Base-by-base conservation (phyloP, 2,329 filamentous ascomycete species). In the Sclerotinia trifoliorum region DNA sequence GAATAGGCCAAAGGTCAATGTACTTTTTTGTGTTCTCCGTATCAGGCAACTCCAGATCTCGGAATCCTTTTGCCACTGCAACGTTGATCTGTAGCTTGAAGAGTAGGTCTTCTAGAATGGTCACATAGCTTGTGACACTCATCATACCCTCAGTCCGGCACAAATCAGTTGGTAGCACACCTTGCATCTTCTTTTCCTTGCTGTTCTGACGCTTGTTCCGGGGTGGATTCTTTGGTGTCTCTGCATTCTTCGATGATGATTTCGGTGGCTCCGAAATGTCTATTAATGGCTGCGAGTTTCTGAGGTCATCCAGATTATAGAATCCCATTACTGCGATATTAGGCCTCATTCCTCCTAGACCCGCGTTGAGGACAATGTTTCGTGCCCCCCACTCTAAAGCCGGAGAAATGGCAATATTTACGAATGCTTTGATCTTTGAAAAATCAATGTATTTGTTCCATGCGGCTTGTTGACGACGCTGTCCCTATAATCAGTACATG, bases 1-100 rank as follows among this genome's bases (percentile, higher is more conserved):
- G 93, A 65, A 96, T 95, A 0, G 93, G 93, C 93, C 93, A 96
- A 5, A 96, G 80, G 75, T 96, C 93, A 70, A 96, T 92, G 75
- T 90, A 94, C 74, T 88, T 91, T 76, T 94, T 94, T 5, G 81
- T 82, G 65, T 89, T 86, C 7, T 74, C 68, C 0, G 82, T 78
- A 26, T 85, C 83, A 0, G 93, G 93, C 0, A 92, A 85, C 75
- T 95, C 90, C 1, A 96, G 81, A 1, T 86, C 80, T 65, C 92
- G 87, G 71, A 96, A 96, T 0, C 92, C 92, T 75, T 91, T 92
- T 0, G 90, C 93, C 51, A 96, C 84, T 1, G 92, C 93, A 35
- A 96, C 91, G 74, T 96, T 96, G 68, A 95, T 88, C 66, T 91
- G 90, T 69, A 94, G 83, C 44, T 88, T 86, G 46, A 95, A 83